Percentiles rank a stretch among this genome's conserved stretches.
These are phyloP conservation scores for Candida adriatica DNA, from an alignment of 805 yeast genomes.

Conservation along the genomic window DNA sequence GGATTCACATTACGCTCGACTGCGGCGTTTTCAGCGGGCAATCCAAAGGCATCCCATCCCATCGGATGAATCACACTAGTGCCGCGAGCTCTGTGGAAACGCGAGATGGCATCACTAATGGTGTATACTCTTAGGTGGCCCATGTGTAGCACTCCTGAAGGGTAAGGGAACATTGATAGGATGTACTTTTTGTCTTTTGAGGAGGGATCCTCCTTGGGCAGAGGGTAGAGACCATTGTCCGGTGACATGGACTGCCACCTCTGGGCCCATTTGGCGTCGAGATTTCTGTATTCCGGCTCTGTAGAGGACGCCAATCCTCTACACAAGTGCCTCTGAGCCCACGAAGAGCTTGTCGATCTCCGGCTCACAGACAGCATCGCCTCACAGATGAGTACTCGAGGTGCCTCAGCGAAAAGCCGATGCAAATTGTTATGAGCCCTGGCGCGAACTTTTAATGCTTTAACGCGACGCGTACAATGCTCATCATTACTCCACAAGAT, in stretches of 20 bases:
- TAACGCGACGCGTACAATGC: too few species aligned
- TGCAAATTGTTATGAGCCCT: too few species aligned
- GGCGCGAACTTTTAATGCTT: too few species aligned
- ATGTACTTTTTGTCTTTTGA: slow-evolving; percentile 43
- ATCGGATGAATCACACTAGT: slow-evolving; percentile 83
- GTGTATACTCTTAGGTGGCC: slow-evolving; percentile 94
- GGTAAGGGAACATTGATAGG: slow-evolving; percentile 91
- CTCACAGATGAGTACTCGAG: too few species aligned
- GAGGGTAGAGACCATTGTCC: slow-evolving; percentile 32
- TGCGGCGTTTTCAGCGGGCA: slow-evolving; percentile 98
- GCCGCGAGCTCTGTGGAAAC: slow-evolving; percentile 75
- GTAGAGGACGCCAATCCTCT: too few species aligned
- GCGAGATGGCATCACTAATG: slow-evolving; percentile 74
- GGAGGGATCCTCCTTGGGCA: slow-evolving; percentile 16
- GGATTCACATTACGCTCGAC: slow-evolving; percentile 79
- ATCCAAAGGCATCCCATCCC: slow-evolving; percentile 99
- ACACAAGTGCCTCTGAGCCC: too few species aligned
- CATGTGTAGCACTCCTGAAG: slow-evolving; percentile 87
- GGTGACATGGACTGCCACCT: slow-evolving; percentile 38
- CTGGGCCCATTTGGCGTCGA: slow-evolving; percentile 46
- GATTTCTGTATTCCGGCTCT: too few species aligned
- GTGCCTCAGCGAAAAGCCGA: too few species aligned
- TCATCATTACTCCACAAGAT: too few species aligned
- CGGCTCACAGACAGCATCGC: too few species aligned
- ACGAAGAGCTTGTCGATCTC: too few species aligned